Evolutionary conservation across 352 stramenopile genomes (phyloP), one percentile per base, ranked within the genome.

Genomic region (Pythium grandisporangium): DNA sequence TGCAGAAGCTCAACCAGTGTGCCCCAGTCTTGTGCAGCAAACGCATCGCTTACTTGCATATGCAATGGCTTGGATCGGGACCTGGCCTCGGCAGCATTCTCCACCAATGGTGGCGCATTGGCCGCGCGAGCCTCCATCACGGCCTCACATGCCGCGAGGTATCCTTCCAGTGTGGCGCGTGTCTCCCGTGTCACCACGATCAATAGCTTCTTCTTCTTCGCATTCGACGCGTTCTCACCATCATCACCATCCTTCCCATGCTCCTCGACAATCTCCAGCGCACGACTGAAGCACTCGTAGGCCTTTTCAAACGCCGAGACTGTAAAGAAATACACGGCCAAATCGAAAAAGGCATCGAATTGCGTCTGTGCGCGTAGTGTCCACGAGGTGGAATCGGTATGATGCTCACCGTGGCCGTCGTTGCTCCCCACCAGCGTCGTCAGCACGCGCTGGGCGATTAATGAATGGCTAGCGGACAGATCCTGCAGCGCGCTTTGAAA

Each of bases 311-410:
- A 86, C 2, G 66, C 66, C 24, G 65, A 71, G 37, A 89, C 85
- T 56, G 59, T 83, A 55, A 89, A 89, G 42, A 81, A 89, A 30
- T 86, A 89, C 22, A 75, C 39, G 0, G 66, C 73, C 1, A 89
- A 54, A 42, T 89, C 76, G 41, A 66, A 74, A 50, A 70, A 84
- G 8, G 74, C 71, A 10, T 85, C 68, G 33, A 82, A 49, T 37
- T 83, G 72, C 2, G 56, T 58, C 38, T 74, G 63, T 12, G 46
- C 27, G 7, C 59, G 29, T 2, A 87, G 53, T 26, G 55, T 50
- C 16, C 70, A 55, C 16, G 29, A 30, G 27, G 74, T 53, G 22
- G 61, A 47, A 14, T 81, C 68, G 17, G 74, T 67, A n/a, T n/a
- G n/a, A n/a, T n/a, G n/a, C n/a, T n/a, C n/a, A n/a, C n/a, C n/a